Conservation (phyloP, 495 filamentous ascomycete species). For the Cercophora newfieldiana region DNA sequence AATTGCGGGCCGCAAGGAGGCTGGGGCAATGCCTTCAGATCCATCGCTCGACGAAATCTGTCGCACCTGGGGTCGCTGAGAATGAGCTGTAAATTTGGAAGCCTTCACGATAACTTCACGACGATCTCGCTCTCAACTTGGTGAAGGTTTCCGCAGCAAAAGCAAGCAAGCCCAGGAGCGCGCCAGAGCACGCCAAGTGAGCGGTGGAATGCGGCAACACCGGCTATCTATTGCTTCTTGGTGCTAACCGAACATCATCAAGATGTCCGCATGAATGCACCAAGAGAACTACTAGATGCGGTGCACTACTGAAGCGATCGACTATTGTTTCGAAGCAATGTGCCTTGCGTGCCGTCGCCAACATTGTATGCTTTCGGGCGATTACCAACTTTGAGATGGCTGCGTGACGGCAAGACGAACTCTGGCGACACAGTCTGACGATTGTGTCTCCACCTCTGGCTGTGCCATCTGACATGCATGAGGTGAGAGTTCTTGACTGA, state of each 20-base stretch:
- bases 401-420: not conserved
- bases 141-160: too few relatives aligned
- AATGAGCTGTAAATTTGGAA: too few relatives aligned
- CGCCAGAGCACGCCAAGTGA: too few relatives aligned
- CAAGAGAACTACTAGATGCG: not conserved
- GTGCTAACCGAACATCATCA: too few relatives aligned
- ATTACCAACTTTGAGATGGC: not conserved
- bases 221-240: too few relatives aligned
- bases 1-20: constrained; percentile 6
- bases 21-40: not conserved
- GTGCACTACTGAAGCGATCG: not conserved
- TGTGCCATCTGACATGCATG: constrained; percentile 2
- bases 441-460: not conserved
- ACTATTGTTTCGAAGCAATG: not conserved
- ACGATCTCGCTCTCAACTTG: too few relatives aligned
- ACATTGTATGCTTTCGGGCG: not conserved
- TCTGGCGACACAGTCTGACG: not conserved
- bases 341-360: not conserved
- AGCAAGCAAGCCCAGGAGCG: too few relatives aligned
- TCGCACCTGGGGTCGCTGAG: not conserved
- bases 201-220: too few relatives aligned
- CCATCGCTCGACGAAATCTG: not conserved
- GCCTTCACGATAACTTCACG: too few relatives aligned
- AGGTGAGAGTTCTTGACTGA: not conserved
- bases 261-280: not conserved